Percentiles rank a stretch among this genome's conserved stretches.
phyloP scores from a whole-genome alignment of 2,329 filamentous ascomycete species.

The Fusarium sp. region DNA sequence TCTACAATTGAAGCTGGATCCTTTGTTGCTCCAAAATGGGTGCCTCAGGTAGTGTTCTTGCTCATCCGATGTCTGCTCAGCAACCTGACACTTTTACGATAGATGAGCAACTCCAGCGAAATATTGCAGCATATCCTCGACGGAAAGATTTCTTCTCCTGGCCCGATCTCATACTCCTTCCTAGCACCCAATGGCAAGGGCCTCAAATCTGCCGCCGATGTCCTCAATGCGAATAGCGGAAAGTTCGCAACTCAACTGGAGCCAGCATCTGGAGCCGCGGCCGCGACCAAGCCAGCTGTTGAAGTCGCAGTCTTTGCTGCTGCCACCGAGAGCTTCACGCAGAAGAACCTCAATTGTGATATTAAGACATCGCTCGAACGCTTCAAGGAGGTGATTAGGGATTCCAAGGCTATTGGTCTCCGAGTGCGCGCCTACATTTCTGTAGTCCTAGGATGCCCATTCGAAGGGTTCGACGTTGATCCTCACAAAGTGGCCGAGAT shows the following conservation, averaged over 20 bases:
- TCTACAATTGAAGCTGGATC: constrained; percentile 82
- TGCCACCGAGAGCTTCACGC: constrained; percentile 82
- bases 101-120: constrained; percentile 84
- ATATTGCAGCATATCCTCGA: constrained; percentile 77
- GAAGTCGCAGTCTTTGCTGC: constrained; percentile 85
- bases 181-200: constrained; percentile 82
- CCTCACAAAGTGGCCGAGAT: constrained; percentile 73
- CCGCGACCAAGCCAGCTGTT: constrained; percentile 60
- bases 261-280: constrained; percentile 49
- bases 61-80: not conserved
- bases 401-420: constrained; percentile 71
- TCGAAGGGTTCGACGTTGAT: constrained; percentile 72
- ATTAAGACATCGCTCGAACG: constrained; percentile 77
- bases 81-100: constrained; percentile 19
- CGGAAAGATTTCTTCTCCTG: constrained; percentile 62
- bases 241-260: constrained; percentile 63
- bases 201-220: constrained; percentile 68
- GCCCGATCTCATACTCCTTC: constrained; percentile 79
- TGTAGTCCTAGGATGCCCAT: constrained; percentile 83
- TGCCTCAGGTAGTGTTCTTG: constrained; percentile 73
- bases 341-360: constrained; percentile 84
- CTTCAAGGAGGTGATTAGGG: constrained; percentile 76
- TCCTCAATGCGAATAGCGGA: constrained; percentile 63
- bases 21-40: constrained; percentile 86
- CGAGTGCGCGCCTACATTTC: constrained; percentile 83